These are phyloP conservation scores for Ananas comosus DNA, from an alignment of 176 grass and related monocot genomes.

Conservation along the genomic window DNA sequence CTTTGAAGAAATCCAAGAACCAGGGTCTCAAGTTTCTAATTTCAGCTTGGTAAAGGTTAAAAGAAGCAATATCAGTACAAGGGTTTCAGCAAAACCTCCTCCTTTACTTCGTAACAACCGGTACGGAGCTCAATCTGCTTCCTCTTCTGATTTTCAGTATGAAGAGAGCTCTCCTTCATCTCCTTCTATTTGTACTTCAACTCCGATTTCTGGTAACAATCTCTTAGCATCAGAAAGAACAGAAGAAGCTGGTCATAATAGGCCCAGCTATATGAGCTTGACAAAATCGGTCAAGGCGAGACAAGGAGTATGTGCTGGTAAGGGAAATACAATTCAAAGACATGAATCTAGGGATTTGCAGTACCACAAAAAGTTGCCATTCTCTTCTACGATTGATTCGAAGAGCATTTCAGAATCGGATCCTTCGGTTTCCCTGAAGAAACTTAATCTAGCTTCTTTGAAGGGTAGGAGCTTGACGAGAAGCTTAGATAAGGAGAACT, in stretches of 20 bases:
- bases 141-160: conserved; percentile 50
- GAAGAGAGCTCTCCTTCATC: conserved; percentile 50
- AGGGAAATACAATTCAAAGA: conserved; percentile 19
- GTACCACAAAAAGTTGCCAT: conserved; percentile 25
- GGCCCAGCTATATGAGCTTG: conserved; percentile 59
- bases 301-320: conserved; percentile 16
- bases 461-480: conserved; percentile 34
- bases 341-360: conserved; percentile 30
- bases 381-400: conserved; percentile 41
- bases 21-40: conserved; percentile 26
- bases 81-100: conserved; percentile 56
- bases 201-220: conserved; percentile 19
- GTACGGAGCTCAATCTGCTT: conserved; percentile 28
- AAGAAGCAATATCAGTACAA: conserved; percentile 62
- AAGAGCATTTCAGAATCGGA: conserved; percentile 42
- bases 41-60: conserved; percentile 44
- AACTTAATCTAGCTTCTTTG: conserved; percentile 28
- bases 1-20: conserved; percentile 23
- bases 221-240: conserved; percentile 11
- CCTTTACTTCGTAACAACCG: conserved; percentile 11
- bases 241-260: conserved; percentile 25
- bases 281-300: conserved; percentile 78
- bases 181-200: conserved; percentile 39
- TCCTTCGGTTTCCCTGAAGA: conserved; percentile 35
- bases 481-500: conserved; percentile 72